Conservation (phyloP, 176 grass and related monocot species). For the Carex littledalei region DNA sequence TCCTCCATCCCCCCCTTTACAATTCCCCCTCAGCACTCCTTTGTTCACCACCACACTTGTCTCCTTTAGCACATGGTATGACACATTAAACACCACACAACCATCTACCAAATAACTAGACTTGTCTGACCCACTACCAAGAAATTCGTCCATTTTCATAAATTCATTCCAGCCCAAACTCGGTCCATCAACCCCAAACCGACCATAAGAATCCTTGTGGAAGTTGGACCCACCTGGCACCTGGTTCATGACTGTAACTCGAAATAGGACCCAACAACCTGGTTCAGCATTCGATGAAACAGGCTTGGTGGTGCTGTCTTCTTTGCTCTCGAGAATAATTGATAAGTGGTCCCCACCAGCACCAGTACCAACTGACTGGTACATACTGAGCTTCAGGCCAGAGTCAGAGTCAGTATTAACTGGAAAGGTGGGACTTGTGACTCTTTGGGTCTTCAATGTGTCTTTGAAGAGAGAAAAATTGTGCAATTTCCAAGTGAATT, state of each 20-base stretch:
- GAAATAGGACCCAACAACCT: constrained; percentile 91
- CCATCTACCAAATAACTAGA: constrained; percentile 64
- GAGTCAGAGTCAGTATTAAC: constrained; percentile 36
- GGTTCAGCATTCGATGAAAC: constrained; percentile 38
- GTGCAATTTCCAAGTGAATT: constrained; percentile 89
- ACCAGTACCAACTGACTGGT: constrained; percentile 51
- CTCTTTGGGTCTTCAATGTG: constrained; percentile 88
- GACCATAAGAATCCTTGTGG: constrained; percentile 74
- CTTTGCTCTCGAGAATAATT: constrained; percentile 91
- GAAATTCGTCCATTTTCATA: constrained; percentile 81
- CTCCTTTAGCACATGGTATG: constrained; percentile 92
- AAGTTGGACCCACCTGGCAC: constrained; percentile 55
- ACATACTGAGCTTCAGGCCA: constrained; percentile 78
- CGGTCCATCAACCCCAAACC: constrained; percentile 68
- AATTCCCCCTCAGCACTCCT: constrained; percentile 17
- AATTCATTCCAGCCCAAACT: constrained; percentile 96
- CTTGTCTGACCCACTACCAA: constrained; percentile 34
- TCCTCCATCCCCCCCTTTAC: constrained; percentile 19
- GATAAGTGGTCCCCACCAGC: constrained; percentile 73
- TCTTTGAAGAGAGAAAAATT: constrained; percentile 73
- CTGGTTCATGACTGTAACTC: constrained; percentile 76
- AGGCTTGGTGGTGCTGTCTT: constrained; percentile 30
- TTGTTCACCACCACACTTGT: constrained; percentile 57
- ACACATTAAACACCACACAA: constrained; percentile 60
- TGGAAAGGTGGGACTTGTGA: constrained; percentile 86